Conservation (phyloP, 805 yeast genomes). For the Candida oleophila region DNA sequence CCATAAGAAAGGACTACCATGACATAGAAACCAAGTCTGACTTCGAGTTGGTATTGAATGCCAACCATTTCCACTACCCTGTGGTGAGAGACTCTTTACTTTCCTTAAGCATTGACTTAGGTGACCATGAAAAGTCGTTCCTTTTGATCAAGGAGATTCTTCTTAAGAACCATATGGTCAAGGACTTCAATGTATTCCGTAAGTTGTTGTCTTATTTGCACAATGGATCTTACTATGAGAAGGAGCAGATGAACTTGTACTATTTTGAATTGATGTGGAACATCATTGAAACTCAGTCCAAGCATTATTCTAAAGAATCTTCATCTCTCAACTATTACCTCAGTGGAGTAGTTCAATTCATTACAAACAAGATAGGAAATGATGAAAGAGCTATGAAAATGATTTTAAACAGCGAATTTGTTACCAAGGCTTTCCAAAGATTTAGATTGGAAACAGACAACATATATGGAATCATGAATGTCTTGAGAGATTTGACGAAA, state of each 20-base stretch:
- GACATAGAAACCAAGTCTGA: neutral
- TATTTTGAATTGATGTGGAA: slow-evolving; percentile 32
- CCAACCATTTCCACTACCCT: slow-evolving; percentile 1
- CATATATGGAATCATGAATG: slow-evolving; percentile 27
- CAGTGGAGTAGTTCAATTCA: slow-evolving; percentile 26
- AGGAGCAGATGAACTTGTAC: slow-evolving; percentile 19
- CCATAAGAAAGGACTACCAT: slow-evolving; percentile 37
- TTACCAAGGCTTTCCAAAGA: slow-evolving; percentile 22
- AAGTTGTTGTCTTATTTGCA: slow-evolving; percentile 29
- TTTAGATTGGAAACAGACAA: slow-evolving; percentile 30
- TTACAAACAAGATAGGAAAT: slow-evolving; percentile 17
- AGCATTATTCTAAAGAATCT: slow-evolving; percentile 18
- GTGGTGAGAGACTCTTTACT: slow-evolving; percentile 25
- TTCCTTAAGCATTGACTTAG: slow-evolving; percentile 29
- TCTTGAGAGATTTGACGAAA: slow-evolving; percentile 22
- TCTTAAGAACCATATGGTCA: slow-evolving; percentile 27
- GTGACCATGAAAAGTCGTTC: slow-evolving; percentile 32
- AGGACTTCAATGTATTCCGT: slow-evolving; percentile 26
- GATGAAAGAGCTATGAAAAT: neutral
- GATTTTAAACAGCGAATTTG: slow-evolving; percentile 29
- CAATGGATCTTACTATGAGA: slow-evolving; percentile 20
- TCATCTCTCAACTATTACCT: slow-evolving; percentile 24
- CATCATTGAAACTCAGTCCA: slow-evolving; percentile 34
- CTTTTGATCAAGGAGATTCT: slow-evolving; percentile 37
- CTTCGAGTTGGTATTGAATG: neutral